phyloP scores from a whole-genome alignment of 768 basidiomycete genomes.

The Podaxis rugospora region DNA sequence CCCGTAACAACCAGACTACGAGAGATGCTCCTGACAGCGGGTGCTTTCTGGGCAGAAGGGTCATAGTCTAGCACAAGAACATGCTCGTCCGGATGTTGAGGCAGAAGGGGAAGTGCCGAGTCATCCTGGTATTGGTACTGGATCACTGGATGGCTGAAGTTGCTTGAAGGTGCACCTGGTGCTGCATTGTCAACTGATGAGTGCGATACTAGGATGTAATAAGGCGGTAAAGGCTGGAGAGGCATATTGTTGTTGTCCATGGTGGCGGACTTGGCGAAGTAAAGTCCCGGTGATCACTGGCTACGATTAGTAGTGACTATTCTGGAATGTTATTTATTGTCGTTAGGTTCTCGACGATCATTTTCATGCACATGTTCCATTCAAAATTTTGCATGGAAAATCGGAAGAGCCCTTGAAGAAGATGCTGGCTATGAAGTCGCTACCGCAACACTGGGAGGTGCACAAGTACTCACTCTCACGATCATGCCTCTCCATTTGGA shows the following conservation, averaged over 20 bases:
- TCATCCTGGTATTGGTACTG: constrained; percentile 85
- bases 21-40: constrained; percentile 51
- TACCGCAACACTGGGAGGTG: not conserved
- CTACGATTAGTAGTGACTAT: not conserved
- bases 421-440: not conserved
- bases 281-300: not conserved
- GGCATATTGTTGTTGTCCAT: constrained; percentile 3
- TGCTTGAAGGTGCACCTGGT: constrained; percentile 32
- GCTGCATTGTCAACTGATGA: constrained; percentile 36
- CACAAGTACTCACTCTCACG: not conserved
- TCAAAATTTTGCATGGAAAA: not conserved
- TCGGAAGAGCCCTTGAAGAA: not conserved
- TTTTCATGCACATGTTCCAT: not conserved
- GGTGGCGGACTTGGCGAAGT: not conserved
- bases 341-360: not conserved
- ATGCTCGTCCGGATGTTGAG: constrained; percentile 58
- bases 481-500: not conserved
- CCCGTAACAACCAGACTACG: constrained; percentile 44
- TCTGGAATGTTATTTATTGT: not conserved
- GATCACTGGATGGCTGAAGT: constrained; percentile 66
- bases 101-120: constrained; percentile 59
- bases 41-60: constrained; percentile 29
- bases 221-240: constrained; percentile 39
- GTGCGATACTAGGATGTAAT: constrained; percentile 67
- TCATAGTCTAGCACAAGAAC: constrained; percentile 73